Base-by-base conservation (phyloP, 495 filamentous ascomycete genomes). In the Clavariopsis aquatica region DNA sequence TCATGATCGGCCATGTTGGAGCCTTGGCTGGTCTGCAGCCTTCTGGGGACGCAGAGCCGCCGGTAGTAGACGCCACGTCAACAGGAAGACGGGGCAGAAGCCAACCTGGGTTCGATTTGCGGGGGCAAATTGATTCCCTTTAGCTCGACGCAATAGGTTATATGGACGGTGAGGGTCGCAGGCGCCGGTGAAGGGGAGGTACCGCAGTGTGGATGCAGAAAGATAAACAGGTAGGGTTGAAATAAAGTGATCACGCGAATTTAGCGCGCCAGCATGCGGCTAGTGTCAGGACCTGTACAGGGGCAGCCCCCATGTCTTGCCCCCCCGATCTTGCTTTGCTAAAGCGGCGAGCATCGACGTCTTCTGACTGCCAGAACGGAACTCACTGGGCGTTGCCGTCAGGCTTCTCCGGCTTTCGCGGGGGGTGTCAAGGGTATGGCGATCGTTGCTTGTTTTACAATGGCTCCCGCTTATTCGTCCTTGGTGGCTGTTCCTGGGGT, bases 231-330 rank as follows among this genome's bases (percentile, higher is more conserved):
- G 64, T 20, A 60, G 57, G 56, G 65, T 68, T 60, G 60, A 68
- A 64, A 63, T 68, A 63, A 56, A 68, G 65, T 68, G 65, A 45
- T 68, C 59, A 63, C 59, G 59, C 54, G 65, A 59, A 59, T 64
- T 67, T 67, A 67, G 64, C 64, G 64, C 47, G 58, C 55, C 46
- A 27, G 41, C 53, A 47, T 26, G 52, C 45, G 64, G n/a, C 26
- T 68, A 63, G 65, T 38, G 43, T n/a, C 53, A 61, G 29, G 36
- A 31, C 23, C 22, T 7, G 34, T 19, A 51, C 49, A 23, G 51
- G 60, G 49, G 61, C 47, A 49, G 23, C 10, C 24, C 28, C 38
- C 23, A 34, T 10, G 27, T 34, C 6, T 22, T 26, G 38, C 28
- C 52, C 2, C n/a, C 28, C 62, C 45, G 55, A 66, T 54, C 53